phyloP scores from a whole-genome alignment of 441 rosid genomes.

The Euphorbia corollata region DNA sequence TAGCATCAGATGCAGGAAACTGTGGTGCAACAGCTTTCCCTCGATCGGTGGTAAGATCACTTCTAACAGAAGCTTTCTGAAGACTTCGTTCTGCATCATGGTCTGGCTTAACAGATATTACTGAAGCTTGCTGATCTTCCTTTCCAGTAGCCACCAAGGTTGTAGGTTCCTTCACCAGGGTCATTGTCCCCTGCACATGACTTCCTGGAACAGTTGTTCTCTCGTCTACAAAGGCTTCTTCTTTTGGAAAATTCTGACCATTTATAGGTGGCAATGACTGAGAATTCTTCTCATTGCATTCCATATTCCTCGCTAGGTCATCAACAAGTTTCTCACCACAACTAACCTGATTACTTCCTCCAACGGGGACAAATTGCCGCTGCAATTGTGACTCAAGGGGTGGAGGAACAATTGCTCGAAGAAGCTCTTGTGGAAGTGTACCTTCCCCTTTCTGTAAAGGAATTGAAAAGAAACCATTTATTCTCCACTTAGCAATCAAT shows the following conservation, averaged over 20 bases:
- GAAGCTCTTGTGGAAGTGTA: conserved; percentile 92
- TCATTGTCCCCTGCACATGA: conserved; percentile 41
- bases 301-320: conserved; percentile 50
- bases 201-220: conserved; percentile 45
- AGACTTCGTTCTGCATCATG: conserved; percentile 60
- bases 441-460: conserved; percentile 88
- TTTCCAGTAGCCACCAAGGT: conserved; percentile 40
- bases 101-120: conserved; percentile 54
- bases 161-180: conserved; percentile 45
- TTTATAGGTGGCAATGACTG: conserved; percentile 41
- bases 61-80: conserved; percentile 47
- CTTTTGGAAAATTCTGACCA: conserved; percentile 46
- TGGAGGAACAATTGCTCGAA: conserved; percentile 85
- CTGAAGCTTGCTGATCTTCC: conserved; percentile 69
- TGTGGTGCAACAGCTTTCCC: conserved; percentile 65
- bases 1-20: conserved; percentile 48
- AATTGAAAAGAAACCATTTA: conserved; percentile 14
- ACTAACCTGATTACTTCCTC: conserved; percentile 56
- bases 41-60: conserved; percentile 61
- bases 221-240: conserved; percentile 58
- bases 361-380: conserved; percentile 40
- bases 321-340: conserved; percentile 54
- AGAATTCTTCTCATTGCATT: conserved; percentile 53
- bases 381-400: conserved; percentile 73
- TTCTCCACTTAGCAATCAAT: conserved; percentile 16